Base-by-base conservation (phyloP, 768 basidiomycete genomes). In the Naematelia aurantialba region DNA sequence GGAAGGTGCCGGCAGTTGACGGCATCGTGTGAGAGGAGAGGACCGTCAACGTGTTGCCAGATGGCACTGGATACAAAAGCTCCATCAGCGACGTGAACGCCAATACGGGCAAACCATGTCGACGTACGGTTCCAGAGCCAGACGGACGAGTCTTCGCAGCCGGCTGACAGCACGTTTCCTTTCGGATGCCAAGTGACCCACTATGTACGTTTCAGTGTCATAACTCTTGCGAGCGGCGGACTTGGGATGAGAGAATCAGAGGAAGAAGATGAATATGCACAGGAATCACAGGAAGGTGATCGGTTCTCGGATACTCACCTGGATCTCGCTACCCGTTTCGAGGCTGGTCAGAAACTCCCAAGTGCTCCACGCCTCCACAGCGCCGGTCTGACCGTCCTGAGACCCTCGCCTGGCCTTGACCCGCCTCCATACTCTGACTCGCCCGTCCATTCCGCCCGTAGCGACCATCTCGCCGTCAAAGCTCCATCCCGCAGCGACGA, bases 401-500 rank as follows among this genome's bases (percentile, higher is more conserved):
- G 47, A 44, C 5, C 26, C 31, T 24, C 45, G 25, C 25, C 60
- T 44, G n/a, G 45, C 54, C 52, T 76, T 70, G 13, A 91, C 87
- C 68, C 91, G 81, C 72, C 87, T 80, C 96, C 96, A 99, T 61
- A 99, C 80, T 61, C 93, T 82, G 39, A 97, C 87, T 74, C 85
- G 87, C 8, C 96, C 96, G 70, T 99, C 96, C 96, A 99, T 98
- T 0, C 96, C 96, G 10, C 94, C 96, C 0, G 93, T 96, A 14
- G 93, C 86, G 58, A 93, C 82, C 83, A 96, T 83, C 78, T 96
- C 88, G 1, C 96, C 96, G 73, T 98, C 94, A 0, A 80, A 68
- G 74, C 85, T 94, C 83, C 89, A 99, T 21, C 82, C 86, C 2
- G 83, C 82, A 55, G 81, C 81, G 3, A 86, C 85, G 48, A 99